These are phyloP conservation scores for Ascochyta fabae DNA, from an alignment of 2,329 filamentous ascomycete species.

Conservation along the genomic window DNA sequence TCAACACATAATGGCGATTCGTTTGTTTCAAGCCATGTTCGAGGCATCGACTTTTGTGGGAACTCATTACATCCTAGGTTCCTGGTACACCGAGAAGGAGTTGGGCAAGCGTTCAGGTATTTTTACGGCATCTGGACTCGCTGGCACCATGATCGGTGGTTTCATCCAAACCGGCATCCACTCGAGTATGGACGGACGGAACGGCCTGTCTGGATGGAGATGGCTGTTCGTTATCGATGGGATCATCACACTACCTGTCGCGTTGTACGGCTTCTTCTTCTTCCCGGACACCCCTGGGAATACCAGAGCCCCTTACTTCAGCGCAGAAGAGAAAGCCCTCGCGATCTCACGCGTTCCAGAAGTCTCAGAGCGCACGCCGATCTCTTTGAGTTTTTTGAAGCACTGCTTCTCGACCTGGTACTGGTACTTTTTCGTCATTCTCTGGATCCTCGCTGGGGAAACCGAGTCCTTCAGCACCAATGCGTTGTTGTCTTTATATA, in stretches of 20 bases:
- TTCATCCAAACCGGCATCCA: slow-evolving; percentile 65
- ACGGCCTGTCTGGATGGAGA: slow-evolving; percentile 63
- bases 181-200: slow-evolving; percentile 53
- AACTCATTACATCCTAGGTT: slow-evolving; percentile 67
- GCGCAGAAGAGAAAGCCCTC: slow-evolving; percentile 49
- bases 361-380: slow-evolving; percentile 52
- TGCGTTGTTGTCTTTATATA: slow-evolving; percentile 60
- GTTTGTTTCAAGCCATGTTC: slow-evolving; percentile 60
- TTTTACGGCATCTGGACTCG: slow-evolving; percentile 66
- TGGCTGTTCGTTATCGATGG: slow-evolving; percentile 56
- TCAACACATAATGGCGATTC: slow-evolving; percentile 65
- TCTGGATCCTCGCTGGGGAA: slow-evolving; percentile 75
- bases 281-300: slow-evolving; percentile 55
- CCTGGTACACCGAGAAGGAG: slow-evolving; percentile 67
- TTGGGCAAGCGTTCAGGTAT: slow-evolving; percentile 67
- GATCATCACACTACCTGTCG: slow-evolving; percentile 63
- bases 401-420: slow-evolving; percentile 66
- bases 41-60: slow-evolving; percentile 64
- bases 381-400: slow-evolving; percentile 59
- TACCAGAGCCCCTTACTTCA: slow-evolving; percentile 53
- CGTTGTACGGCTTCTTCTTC: slow-evolving; percentile 60
- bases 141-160: slow-evolving; percentile 67
- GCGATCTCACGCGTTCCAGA: slow-evolving; percentile 55
- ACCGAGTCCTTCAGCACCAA: slow-evolving; percentile 75
- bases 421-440: slow-evolving; percentile 69